Conservation (phyloP, 768 basidiomycete species). For the Lactifluus piperatus region DNA sequence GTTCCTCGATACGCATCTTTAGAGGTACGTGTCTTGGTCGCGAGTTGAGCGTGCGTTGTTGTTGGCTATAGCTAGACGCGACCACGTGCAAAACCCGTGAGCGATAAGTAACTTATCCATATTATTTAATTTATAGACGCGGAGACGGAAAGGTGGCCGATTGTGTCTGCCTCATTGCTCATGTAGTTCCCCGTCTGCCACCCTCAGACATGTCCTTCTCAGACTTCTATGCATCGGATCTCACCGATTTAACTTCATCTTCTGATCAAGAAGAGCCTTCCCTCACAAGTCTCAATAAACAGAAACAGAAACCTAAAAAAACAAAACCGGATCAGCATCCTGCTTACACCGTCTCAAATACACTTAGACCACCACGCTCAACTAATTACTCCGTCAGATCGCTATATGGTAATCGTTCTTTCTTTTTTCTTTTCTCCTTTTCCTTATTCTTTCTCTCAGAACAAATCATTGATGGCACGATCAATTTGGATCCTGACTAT, state of each 20-base stretch:
- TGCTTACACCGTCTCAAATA: slow-evolving; percentile 15
- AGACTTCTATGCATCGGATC: slow-evolving; percentile 25
- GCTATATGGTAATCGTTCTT: slow-evolving; percentile 25
- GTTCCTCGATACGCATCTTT: slow-evolving; percentile 21
- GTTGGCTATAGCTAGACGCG: background rate
- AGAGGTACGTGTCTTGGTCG: no score
- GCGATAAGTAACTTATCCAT: no score
- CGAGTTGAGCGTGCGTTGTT: background rate
- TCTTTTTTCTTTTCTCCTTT: background rate
- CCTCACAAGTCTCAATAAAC: background rate
- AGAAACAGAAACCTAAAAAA: slow-evolving; percentile 7
- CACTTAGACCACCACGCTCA: slow-evolving; percentile 22
- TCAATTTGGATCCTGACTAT: slow-evolving; percentile 69
- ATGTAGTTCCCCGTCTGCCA: background rate
- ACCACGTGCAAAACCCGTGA: slow-evolving; percentile 11
- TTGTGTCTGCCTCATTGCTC: background rate
- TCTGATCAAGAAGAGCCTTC: slow-evolving; percentile 22
- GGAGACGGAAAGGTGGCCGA: background rate
- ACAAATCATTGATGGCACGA: slow-evolving; percentile 53
- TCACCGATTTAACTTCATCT: slow-evolving; percentile 23
- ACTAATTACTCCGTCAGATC: slow-evolving; percentile 27
- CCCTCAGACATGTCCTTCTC: slow-evolving; percentile 18
- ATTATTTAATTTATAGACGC: background rate
- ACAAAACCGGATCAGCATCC: background rate
- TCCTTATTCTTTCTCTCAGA: slow-evolving; percentile 32